phyloP scores from a whole-genome alignment of 176 grass and related monocot species.

The Oryza nivara region DNA sequence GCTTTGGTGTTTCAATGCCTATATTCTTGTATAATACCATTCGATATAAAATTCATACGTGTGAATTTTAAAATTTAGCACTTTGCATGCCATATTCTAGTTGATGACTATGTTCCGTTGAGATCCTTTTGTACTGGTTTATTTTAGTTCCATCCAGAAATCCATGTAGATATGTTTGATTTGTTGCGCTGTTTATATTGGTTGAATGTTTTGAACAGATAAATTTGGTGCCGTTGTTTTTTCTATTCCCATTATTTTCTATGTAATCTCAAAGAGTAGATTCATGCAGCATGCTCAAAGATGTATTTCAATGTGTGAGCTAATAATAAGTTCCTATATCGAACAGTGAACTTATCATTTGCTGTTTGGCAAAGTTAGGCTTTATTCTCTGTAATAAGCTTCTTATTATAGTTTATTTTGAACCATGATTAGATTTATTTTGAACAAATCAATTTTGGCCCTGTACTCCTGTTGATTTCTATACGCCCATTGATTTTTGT shows the following conservation, averaged over 20 bases:
- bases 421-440: background rate
- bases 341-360: background rate
- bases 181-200: background rate
- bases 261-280: background rate
- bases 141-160: background rate
- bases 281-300: no score
- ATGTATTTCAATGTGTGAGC: background rate
- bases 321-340: slow-evolving; percentile 31
- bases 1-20: background rate
- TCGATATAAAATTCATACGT: background rate
- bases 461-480: background rate
- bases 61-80: background rate
- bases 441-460: background rate
- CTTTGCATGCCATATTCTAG: background rate
- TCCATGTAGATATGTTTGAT: slow-evolving; percentile 1
- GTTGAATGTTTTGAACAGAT: background rate
- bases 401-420: slow-evolving; percentile 6
- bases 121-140: background rate
- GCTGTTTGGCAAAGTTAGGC: background rate
- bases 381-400: background rate
- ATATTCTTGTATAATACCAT: background rate
- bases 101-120: background rate
- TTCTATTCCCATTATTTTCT: background rate
- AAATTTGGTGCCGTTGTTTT: background rate
- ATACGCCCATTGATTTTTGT: background rate